Percentiles rank a stretch among this genome's conserved stretches.
phyloP scores from a whole-genome alignment of 139 green algal species.

The Pleodorina starrii region DNA sequence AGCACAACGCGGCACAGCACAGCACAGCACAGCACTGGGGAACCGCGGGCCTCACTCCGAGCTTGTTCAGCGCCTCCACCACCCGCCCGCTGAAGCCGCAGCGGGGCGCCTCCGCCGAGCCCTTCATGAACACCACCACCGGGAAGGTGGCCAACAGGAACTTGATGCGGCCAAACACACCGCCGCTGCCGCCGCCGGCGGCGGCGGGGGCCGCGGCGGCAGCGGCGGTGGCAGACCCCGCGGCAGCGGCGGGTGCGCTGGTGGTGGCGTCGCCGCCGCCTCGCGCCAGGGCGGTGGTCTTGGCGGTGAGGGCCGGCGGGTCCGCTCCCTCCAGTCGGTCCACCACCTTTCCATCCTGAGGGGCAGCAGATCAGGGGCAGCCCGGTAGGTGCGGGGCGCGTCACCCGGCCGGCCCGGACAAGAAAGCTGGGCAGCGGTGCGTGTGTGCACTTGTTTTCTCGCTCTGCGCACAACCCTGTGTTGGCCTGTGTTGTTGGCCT shows the following conservation, averaged over 20 bases:
- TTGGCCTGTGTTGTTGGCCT: no score
- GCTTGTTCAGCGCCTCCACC: conserved; percentile 73
- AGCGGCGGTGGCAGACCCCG: conserved; percentile 15
- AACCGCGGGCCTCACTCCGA: conserved; percentile 42
- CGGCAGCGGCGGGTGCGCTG: neutral
- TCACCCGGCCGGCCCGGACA: no score
- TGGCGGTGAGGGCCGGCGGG: conserved; percentile 69
- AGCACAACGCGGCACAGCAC: no score
- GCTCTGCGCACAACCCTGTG: no score
- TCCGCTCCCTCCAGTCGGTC: conserved; percentile 88
- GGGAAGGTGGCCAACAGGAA: conserved; percentile 64
- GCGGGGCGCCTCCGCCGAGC: conserved; percentile 76
- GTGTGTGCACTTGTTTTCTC: no score
- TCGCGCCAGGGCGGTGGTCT: conserved; percentile 58
- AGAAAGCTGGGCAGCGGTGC: no score
- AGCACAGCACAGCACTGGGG: no score
- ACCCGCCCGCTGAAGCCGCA: conserved; percentile 92
- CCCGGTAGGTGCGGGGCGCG: no score
- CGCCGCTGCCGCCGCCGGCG: neutral
- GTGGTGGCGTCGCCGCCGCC: conserved; percentile 17
- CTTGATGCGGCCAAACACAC: conserved; percentile 70
- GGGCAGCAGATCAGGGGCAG: no score
- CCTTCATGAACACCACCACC: conserved; percentile 94
- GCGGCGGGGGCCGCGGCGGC: conserved; percentile 16
- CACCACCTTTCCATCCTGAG: conserved; percentile 66